A percentile compares a stretch with the other conserved stretches of the same genome.
These are phyloP conservation scores for Trichoderma arundinaceum DNA, from an alignment of 2,329 filamentous ascomycete species.

Conservation along the genomic window DNA sequence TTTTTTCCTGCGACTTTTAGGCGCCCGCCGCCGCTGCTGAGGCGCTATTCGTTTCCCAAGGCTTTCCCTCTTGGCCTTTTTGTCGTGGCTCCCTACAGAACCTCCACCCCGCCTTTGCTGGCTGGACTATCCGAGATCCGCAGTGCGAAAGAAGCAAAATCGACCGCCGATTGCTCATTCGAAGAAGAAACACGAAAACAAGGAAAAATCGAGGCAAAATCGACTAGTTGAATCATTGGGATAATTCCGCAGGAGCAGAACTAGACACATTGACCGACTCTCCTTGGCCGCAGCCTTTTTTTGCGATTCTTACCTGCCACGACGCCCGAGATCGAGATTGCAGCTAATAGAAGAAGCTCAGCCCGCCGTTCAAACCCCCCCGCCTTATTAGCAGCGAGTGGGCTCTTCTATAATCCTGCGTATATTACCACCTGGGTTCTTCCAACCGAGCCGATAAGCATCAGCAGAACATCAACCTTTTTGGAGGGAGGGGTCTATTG, in stretches of 20 bases:
- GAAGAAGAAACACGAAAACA: too few relatives aligned
- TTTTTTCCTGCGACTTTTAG: neutral
- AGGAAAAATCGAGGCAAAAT: too few relatives aligned
- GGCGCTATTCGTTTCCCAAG: slow-evolving; percentile 5
- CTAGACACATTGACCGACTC: too few relatives aligned
- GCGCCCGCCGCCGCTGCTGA: neutral
- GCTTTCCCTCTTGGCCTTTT: neutral
- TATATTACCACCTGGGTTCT: slow-evolving; percentile 14
- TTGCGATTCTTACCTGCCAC: neutral
- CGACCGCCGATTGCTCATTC: too few relatives aligned
- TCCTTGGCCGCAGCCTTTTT: neutral
- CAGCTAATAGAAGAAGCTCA: slow-evolving; percentile 10
- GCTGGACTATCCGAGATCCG: slow-evolving; percentile 9
- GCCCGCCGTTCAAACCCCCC: slow-evolving; percentile 20
- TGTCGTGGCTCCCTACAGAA: neutral
- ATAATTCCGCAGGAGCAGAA: too few relatives aligned
- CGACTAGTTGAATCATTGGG: too few relatives aligned
- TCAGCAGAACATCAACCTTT: slow-evolving; percentile 25
- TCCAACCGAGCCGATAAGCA: slow-evolving; percentile 24
- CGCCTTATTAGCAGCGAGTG: slow-evolving; percentile 27
- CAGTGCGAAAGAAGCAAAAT: neutral
- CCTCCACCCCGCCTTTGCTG: slow-evolving; percentile 12
- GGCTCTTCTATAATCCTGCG: slow-evolving; percentile 18
- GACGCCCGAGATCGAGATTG: slow-evolving; percentile 24
- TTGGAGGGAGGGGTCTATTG: slow-evolving; percentile 4